These are phyloP conservation scores for Penicillium capsulatum DNA, from an alignment of 2,329 filamentous ascomycete genomes.

Conservation along the genomic window DNA sequence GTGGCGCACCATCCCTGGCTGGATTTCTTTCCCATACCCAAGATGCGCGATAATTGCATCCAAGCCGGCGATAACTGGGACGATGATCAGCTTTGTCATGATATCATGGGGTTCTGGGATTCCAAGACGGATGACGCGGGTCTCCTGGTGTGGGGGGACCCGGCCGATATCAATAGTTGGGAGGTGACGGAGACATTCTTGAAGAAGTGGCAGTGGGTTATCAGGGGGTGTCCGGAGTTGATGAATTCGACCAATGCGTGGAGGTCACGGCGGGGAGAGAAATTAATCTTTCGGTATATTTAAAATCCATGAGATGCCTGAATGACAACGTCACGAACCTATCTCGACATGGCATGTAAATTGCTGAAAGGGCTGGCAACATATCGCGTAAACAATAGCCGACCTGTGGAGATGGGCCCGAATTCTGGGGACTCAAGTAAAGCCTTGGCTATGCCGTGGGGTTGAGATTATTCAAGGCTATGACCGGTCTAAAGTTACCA, in stretches of 20 bases:
- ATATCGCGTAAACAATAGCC: too few relatives aligned
- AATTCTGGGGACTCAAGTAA: too few relatives aligned
- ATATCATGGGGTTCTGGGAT: slow-evolving; percentile 36
- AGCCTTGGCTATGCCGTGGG: too few relatives aligned
- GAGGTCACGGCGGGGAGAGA: slow-evolving; percentile 25
- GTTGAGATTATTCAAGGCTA: too few relatives aligned
- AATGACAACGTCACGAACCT: too few relatives aligned
- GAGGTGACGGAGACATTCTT: slow-evolving; percentile 47
- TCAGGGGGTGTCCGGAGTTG: slow-evolving; percentile 25
- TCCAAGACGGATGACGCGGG: slow-evolving; percentile 23
- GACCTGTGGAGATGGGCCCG: too few relatives aligned
- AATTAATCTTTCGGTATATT: slow-evolving; percentile 27
- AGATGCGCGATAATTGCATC: slow-evolving; percentile 41
- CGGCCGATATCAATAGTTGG: slow-evolving; percentile 46
- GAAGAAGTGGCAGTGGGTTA: slow-evolving; percentile 42
- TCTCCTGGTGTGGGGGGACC: slow-evolving; percentile 50
- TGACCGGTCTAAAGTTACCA: too few relatives aligned
- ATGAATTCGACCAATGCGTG: slow-evolving; percentile 26
- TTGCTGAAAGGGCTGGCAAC: too few relatives aligned
- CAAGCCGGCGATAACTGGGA: slow-evolving; percentile 30
- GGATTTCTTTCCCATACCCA: slow-evolving; percentile 31
- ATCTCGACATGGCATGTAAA: too few relatives aligned
- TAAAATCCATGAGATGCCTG: slow-evolving; percentile 1
- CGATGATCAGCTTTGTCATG: slow-evolving; percentile 36
- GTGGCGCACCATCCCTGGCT: slow-evolving; percentile 42